Evolutionary conservation across 352 stramenopile species (phyloP).

Genomic region (Globisporangium nodosum): DNA sequence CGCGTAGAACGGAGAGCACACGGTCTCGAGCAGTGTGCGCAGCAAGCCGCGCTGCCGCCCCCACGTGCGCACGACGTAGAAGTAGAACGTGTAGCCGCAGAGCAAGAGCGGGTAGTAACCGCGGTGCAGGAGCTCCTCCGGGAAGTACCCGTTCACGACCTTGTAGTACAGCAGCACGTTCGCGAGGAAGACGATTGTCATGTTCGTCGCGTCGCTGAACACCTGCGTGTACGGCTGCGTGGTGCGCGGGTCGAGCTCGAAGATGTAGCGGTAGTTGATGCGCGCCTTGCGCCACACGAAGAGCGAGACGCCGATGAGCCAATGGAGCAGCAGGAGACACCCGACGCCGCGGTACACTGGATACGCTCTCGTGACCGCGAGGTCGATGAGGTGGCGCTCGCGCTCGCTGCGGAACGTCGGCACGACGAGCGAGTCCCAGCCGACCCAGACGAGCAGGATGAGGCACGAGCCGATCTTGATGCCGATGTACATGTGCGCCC

Average conservation of each 20-base stretch:
- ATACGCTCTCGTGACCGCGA: constrained; percentile 81
- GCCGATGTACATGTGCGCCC: constrained; percentile 77
- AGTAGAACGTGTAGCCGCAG: constrained; percentile 91
- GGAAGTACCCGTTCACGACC: constrained; percentile 86
- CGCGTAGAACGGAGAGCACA: constrained; percentile 87
- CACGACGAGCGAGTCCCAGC: constrained; percentile 93
- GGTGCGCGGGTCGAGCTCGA: constrained; percentile 88
- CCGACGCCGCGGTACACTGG: constrained; percentile 94
- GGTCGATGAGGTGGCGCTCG: constrained; percentile 69
- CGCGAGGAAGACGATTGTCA: constrained; percentile 93
- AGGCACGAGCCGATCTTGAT: constrained; percentile 80
- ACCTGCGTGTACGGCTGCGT: constrained; percentile 87
- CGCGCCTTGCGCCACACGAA: constrained; percentile 89
- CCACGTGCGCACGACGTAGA: constrained; percentile 89
- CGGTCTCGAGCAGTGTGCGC: constrained; percentile 83
- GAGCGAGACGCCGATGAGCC: constrained; percentile 89
- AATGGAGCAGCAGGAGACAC: constrained; percentile 93
- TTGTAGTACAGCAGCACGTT: constrained; percentile 98
- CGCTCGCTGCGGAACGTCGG: constrained; percentile 61
- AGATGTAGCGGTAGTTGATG: constrained; percentile 96
- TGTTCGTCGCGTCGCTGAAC: constrained; percentile 95
- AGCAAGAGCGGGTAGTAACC: constrained; percentile 92
- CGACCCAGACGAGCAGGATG: constrained; percentile 89
- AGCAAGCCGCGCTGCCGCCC: constrained; percentile 80
- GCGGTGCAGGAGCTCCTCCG: constrained; percentile 69